Conservation (phyloP, 176 grass and related monocot genomes). For the Triticum dicoccoides region DNA sequence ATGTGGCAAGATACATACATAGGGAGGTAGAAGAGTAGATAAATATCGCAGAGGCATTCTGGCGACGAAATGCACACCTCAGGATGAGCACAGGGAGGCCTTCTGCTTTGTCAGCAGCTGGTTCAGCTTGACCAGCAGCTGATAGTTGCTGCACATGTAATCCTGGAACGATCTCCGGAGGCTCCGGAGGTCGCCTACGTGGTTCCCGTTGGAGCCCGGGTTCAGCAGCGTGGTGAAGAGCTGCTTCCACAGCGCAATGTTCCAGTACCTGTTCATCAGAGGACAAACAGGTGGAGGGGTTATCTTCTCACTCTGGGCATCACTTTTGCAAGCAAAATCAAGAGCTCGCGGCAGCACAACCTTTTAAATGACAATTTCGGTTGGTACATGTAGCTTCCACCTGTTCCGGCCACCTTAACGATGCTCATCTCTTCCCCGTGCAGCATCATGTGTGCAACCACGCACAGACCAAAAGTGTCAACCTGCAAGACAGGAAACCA, state of each 20-base stretch:
- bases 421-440: conserved; percentile 64
- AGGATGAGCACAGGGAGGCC: conserved; percentile 67
- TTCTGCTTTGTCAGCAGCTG: conserved; percentile 70
- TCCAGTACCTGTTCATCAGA: conserved; percentile 72
- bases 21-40: background rate
- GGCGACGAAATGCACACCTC: conserved; percentile 12
- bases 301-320: background rate
- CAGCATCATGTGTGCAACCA: conserved; percentile 89
- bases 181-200: conserved; percentile 45
- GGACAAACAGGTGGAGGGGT: background rate
- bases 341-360: conserved; percentile 11
- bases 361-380: conserved; percentile 71
- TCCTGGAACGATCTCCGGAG: conserved; percentile 68
- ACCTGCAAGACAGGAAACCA: conserved; percentile 33
- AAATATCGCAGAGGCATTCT: background rate
- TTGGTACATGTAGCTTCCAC: conserved; percentile 55
- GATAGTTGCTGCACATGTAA: conserved; percentile 51
- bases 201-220: conserved; percentile 51
- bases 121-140: conserved; percentile 66
- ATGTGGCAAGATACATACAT: background rate
- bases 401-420: conserved; percentile 44
- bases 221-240: conserved; percentile 81
- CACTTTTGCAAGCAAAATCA: background rate
- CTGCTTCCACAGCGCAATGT: conserved; percentile 59
- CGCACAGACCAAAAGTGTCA: conserved; percentile 79